These are phyloP conservation scores for Stentor roeselii DNA, from an alignment of 73 alveolate species.

Conservation along the genomic window DNA sequence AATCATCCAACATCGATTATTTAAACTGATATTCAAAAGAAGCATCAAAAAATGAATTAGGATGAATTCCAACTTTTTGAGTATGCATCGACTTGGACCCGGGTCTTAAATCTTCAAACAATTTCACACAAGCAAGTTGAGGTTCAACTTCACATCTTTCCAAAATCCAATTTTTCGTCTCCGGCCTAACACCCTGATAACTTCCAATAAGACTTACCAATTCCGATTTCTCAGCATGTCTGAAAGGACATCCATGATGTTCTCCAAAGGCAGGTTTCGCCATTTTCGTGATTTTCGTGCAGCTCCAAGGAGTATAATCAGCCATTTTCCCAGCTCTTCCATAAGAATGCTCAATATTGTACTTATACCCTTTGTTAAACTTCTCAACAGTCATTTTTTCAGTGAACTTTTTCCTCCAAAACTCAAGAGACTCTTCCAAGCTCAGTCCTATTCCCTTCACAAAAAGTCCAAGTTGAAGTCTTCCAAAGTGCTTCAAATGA, in stretches of 20 bases:
- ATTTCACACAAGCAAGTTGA: slow-evolving; percentile 78
- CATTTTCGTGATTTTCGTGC: slow-evolving; percentile 70
- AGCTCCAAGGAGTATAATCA: slow-evolving; percentile 85
- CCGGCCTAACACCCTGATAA: slow-evolving; percentile 43
- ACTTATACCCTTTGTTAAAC: slow-evolving; percentile 82
- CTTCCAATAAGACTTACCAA: slow-evolving; percentile 50
- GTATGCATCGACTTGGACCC: slow-evolving; percentile 31
- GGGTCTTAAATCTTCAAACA: slow-evolving; percentile 61
- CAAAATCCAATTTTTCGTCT: slow-evolving; percentile 47
- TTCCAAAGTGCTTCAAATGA: slow-evolving; percentile 89
- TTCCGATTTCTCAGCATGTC: slow-evolving; percentile 38
- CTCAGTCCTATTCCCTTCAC: slow-evolving; percentile 88
- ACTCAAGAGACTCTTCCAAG: slow-evolving; percentile 72
- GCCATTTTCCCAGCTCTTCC: slow-evolving; percentile 89
- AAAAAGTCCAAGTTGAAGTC: slow-evolving; percentile 84
- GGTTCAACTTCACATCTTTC: slow-evolving; percentile 67
- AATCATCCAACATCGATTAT: too few relatives aligned
- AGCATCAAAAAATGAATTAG: slow-evolving; percentile 78
- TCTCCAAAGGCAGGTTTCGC: slow-evolving; percentile 79
- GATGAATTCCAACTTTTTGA: slow-evolving; percentile 87
- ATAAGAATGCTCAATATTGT: slow-evolving; percentile 84
- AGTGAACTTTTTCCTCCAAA: slow-evolving; percentile 82
- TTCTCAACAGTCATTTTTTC: slow-evolving; percentile 67
- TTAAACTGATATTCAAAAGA: slow-evolving; percentile 34
- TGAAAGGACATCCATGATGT: slow-evolving; percentile 95